Evolutionary conservation across 768 basidiomycete species (phyloP), one percentile per base, ranked within the genome.

Genomic region (Mycena rosella): DNA sequence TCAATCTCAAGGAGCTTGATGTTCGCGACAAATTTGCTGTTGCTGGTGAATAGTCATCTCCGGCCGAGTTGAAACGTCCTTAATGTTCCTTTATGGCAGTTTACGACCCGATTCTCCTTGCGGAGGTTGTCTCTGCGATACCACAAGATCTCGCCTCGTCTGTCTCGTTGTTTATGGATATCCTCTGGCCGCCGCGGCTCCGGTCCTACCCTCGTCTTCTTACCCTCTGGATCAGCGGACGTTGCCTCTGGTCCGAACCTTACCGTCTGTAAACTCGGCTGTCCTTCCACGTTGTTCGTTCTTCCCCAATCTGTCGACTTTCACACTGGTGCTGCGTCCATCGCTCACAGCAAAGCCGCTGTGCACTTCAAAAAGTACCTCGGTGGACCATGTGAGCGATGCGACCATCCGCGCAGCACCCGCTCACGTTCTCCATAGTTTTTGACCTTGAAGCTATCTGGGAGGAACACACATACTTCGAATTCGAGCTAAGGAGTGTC

Each of bases 391-490:
- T 73, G 70, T 68, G 32, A n/a, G 62, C 34, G 29, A 59, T 22
- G 3, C 51, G 3, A 58, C 30, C 44, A 32, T 63, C 3, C 22
- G 34, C 15, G 17, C 26, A 15, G 7, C 36, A 36, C 38, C 13
- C 24, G 29, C 18, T 57, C 17, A 63, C 30, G 27, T 51, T 17
- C 13, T n/a, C 13, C 26, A 7, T 17, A 71, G 70, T 79, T 27
- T 89, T 89, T 57, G 86, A 88, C 72, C 76, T 88, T 2, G 88
- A 88, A 71, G 83, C 81, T n/a, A 84, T 88, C 36, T 89, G 88
- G 88, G 86, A 88, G 14, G 86, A 87, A 63, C 88, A 89, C 66
- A 83, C 82, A 1, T 82, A 81, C 62, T 88, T 83, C 67, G 88
- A 89, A 73, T 89, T 89, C 67, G 81, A 80, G 55, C 77, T 76